These are phyloP conservation scores for Aureobasidium sp. DNA, from an alignment of 2,329 filamentous ascomycete genomes.

Conservation along the genomic window DNA sequence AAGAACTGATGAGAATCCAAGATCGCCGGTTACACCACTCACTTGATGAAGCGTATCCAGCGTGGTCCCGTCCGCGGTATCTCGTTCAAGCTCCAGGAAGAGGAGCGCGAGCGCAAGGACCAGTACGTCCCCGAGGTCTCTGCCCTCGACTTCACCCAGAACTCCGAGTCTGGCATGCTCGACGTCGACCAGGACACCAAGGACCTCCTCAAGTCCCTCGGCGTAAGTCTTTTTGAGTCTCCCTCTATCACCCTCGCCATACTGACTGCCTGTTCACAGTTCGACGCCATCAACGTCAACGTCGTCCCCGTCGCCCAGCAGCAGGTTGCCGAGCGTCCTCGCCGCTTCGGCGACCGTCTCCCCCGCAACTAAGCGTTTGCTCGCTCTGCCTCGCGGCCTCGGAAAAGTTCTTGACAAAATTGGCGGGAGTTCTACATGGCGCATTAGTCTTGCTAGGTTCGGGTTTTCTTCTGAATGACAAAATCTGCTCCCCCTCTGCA, in stretches of 20 bases:
- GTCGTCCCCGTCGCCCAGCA: conserved; percentile 84
- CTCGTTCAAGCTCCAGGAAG: conserved; percentile 99
- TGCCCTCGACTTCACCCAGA: conserved; percentile 95
- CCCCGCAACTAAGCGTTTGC: conserved; percentile 23
- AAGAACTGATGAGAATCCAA: no score
- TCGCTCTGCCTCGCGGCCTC: conserved; percentile 20
- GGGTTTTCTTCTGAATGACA: background rate
- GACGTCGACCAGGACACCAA: conserved; percentile 97
- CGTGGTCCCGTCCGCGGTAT: conserved; percentile 98
- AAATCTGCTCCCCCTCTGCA: conserved; percentile 25
- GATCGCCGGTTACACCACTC: conserved; percentile 98
- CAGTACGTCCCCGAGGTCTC: conserved; percentile 99
- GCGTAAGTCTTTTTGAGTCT: conserved; percentile 60
- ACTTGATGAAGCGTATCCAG: conserved; percentile 98
- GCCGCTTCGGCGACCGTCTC: conserved; percentile 65
- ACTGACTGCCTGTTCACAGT: conserved; percentile 48
- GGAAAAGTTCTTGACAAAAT: conserved; percentile 23
- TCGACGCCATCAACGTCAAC: conserved; percentile 96
- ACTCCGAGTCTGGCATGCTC: conserved; percentile 84
- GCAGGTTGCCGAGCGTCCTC: conserved; percentile 74
- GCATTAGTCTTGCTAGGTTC: conserved; percentile 12
- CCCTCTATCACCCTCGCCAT: conserved; percentile 5
- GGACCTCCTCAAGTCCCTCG: conserved; percentile 97
- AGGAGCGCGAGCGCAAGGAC: conserved; percentile 99
- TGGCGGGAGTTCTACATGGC: conserved; percentile 3